phyloP scores from a whole-genome alignment of 169 alveolate genomes.

The Ichthyophthirius multifiliis region DNA sequence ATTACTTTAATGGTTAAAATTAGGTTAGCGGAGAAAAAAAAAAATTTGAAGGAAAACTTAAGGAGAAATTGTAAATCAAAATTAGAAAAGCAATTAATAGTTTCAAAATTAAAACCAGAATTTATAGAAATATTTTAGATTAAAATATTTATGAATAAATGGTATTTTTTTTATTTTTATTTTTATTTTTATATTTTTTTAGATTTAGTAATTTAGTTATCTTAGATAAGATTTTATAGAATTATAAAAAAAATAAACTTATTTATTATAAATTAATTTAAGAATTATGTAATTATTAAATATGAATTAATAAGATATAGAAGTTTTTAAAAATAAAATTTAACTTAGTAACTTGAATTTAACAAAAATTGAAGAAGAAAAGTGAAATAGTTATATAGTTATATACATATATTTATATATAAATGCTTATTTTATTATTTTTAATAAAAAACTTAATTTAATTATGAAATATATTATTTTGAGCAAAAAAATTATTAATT shows the following conservation, averaged over 20 bases:
- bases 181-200: too few species aligned
- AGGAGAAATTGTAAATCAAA: background rate
- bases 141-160: background rate
- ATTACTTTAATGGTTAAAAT: slow-evolving; percentile 29
- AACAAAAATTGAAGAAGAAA: too few species aligned
- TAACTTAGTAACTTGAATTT: too few species aligned
- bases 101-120: background rate
- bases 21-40: background rate
- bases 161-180: background rate
- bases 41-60: background rate
- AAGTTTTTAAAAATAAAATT: too few species aligned
- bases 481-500: too few species aligned
- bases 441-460: too few species aligned
- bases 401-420: too few species aligned
- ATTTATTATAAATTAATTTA: background rate
- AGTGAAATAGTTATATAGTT: too few species aligned
- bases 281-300: background rate
- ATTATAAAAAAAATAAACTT: background rate
- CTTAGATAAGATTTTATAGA: background rate
- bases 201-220: background rate
- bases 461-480: too few species aligned
- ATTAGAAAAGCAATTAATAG: background rate
- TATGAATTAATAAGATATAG: background rate
- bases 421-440: too few species aligned
- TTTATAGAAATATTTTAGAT: background rate